Percentiles rank a stretch among this genome's conserved stretches.
phyloP scores from a whole-genome alignment of 139 green algal species.

The Micractinium conductrix region DNA sequence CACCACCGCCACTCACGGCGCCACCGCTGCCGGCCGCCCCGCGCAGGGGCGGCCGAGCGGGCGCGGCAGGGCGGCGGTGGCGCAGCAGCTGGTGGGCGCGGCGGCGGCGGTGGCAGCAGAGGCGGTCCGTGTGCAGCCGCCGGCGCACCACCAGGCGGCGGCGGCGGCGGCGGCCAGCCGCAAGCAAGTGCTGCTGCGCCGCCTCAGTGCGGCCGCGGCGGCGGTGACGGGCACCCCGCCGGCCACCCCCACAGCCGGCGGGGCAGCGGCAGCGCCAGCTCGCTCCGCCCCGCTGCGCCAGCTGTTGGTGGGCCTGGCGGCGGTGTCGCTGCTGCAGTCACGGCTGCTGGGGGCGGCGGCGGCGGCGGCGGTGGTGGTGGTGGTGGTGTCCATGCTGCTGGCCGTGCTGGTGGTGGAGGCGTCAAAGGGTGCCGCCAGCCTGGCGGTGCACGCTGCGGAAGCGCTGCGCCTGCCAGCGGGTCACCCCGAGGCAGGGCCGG shows the following conservation, averaged over 20 bases:
- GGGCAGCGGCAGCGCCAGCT: not conserved
- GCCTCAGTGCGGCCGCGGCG: not conserved
- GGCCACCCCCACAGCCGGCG: not conserved
- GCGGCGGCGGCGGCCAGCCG: not conserved
- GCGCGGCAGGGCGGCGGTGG: not conserved
- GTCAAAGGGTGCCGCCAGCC: not conserved
- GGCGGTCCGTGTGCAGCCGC: not conserved
- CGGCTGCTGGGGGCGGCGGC: not conserved
- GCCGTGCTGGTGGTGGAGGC: not conserved
- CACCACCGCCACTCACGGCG: too few species aligned
- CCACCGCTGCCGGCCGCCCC: too few species aligned
- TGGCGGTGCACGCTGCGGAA: not conserved
- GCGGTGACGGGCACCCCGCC: not conserved
- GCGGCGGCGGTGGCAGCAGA: conserved; percentile 4
- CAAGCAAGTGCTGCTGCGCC: conserved; percentile 4
- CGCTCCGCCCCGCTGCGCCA: not conserved
- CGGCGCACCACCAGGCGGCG: not conserved
- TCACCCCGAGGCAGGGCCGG: too few species aligned
- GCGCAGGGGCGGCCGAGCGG: not conserved
- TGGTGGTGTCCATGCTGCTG: conserved; percentile 14
- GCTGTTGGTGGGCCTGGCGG: conserved; percentile 14
- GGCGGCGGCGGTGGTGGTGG: not conserved
- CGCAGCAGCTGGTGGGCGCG: not conserved
- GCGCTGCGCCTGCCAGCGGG: not conserved
- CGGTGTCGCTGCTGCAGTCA: conserved; percentile 13